Evolutionary conservation across 805 yeast genomes (phyloP).

Genomic region (Lachancea cidri): DNA sequence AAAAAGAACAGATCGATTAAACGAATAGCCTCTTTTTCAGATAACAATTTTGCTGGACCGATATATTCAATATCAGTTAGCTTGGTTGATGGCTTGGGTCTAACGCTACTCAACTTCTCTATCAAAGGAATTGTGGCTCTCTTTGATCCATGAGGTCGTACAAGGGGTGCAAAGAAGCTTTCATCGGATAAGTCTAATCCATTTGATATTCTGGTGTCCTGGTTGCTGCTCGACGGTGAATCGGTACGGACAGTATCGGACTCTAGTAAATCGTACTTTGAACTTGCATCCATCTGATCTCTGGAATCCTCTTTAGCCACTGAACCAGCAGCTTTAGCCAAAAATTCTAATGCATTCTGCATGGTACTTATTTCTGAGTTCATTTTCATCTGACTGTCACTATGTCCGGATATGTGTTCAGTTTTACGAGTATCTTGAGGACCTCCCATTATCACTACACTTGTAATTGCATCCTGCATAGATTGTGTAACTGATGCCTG

Average conservation of each 20-base stretch:
- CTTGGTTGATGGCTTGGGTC: conserved; percentile 34
- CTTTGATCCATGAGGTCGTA: conserved; percentile 20
- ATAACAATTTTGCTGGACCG: conserved; percentile 44
- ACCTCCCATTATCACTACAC: conserved; percentile 1
- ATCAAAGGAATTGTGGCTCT: conserved; percentile 30
- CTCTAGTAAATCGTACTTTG: conserved; percentile 5
- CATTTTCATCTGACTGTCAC: conserved; percentile 6
- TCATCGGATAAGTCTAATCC: conserved; percentile 10
- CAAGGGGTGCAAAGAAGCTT: conserved; percentile 23
- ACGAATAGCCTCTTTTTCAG: conserved; percentile 55
- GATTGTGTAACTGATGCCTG: conserved; percentile 5
- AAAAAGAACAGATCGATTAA: conserved; percentile 60
- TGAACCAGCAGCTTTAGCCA: conserved; percentile 76
- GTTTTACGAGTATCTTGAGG: neutral
- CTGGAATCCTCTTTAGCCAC: conserved; percentile 65
- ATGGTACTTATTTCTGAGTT: conserved; percentile 32
- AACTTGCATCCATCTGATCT: conserved; percentile 49
- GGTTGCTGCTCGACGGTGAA: neutral
- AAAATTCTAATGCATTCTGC: conserved; percentile 61
- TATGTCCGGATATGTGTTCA: no score
- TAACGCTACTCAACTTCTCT: conserved; percentile 27
- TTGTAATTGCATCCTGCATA: conserved; percentile 7
- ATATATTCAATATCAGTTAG: conserved; percentile 62
- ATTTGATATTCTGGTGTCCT: neutral
- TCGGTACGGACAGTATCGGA: neutral